Base-by-base conservation (phyloP, 257 asterid species). In the Nicotiana paniculata region DNA sequence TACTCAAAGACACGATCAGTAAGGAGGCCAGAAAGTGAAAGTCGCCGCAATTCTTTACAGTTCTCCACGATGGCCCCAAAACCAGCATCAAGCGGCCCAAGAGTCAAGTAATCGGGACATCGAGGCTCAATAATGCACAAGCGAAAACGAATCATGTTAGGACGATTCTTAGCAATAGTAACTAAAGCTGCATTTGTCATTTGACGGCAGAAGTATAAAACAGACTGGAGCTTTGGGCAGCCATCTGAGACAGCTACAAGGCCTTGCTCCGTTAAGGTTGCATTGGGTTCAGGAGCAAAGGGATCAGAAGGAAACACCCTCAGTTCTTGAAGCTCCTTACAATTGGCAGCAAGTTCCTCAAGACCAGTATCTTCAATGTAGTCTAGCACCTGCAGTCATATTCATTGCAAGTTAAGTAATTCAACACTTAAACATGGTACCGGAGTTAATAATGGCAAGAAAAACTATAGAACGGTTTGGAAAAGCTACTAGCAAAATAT, bases 301-400 rank as follows among this genome's bases (percentile, higher is more conserved):
- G 98, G 99, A 39, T 94, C 98, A 0, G 99, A 96, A 32, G 98
- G 99, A 77, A 96, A 96, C n/a, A 96, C 99, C 75, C 99, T 84
- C 55, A 96, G 93, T 74, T 94, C 99, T 53, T 88, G 94, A 77
- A 96, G 89, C 85, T 91, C 93, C 88, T 94, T 96, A 89, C 99
- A 96, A 59, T 95, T 87, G 51, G 91, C 78, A 4, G 98, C 93
- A 65, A 96, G 84, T 55, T 90, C 89, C 80, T 94, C 97, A 6
- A 96, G 95, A 65, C 99, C 99, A 70, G 79, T 48, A 86, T 96
- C 99, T 88, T 96, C 99, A 21, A 96, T 94, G 89, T 90, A 89
- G 86, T 96, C 99, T 48, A 96, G 86, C 79, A 96, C 98, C 99
- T 96, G 90, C 80, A 81, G 62, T 74, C 17, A 26, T 65, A n/a